A percentile compares a stretch with the other conserved stretches of the same genome.
Conservation (phyloP, 139 green algal species). For the Gonium pectorale region DNA sequence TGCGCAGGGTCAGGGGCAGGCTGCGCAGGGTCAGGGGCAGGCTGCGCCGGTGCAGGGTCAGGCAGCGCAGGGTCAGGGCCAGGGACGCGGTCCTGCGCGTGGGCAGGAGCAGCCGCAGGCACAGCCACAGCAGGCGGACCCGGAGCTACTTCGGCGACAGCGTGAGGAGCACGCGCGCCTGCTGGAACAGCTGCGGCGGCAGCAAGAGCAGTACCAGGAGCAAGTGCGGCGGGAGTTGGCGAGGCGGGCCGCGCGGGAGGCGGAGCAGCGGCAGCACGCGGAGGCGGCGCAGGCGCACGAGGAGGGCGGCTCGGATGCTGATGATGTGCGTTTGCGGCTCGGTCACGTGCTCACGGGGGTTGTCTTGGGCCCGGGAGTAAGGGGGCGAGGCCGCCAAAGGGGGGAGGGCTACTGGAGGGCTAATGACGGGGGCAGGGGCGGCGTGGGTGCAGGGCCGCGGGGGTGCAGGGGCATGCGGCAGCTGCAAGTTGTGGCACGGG, state of each 20-base stretch:
- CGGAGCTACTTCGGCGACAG: too few relatives aligned
- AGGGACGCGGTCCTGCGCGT: too few relatives aligned
- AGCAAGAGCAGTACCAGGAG: background rate
- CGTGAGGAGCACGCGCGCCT: constrained; percentile 5
- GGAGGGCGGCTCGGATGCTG: constrained; percentile 5
- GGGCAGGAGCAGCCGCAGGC: too few relatives aligned
- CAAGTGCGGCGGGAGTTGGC: too few relatives aligned
- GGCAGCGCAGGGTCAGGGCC: background rate
- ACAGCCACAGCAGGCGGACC: background rate
- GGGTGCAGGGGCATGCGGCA: too few relatives aligned
- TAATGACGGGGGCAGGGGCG: too few relatives aligned
- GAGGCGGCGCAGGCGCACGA: constrained; percentile 28
- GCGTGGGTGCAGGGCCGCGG: too few relatives aligned
- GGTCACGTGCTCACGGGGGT: too few relatives aligned
- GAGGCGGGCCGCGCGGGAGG: background rate
- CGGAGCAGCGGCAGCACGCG: constrained; percentile 13
- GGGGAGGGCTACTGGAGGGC: too few relatives aligned
- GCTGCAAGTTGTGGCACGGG: too few relatives aligned
- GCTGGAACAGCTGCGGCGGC: background rate
- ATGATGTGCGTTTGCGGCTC: background rate
- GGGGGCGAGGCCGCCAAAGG: too few relatives aligned
- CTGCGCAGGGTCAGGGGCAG: background rate
- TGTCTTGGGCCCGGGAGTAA: too few relatives aligned
- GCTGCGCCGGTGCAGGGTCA: background rate
- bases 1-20: background rate